Evolutionary conservation across 768 basidiomycete species (phyloP), one percentile per base, ranked within the genome.

Genomic region (Kwoniella mangroviensis): DNA sequence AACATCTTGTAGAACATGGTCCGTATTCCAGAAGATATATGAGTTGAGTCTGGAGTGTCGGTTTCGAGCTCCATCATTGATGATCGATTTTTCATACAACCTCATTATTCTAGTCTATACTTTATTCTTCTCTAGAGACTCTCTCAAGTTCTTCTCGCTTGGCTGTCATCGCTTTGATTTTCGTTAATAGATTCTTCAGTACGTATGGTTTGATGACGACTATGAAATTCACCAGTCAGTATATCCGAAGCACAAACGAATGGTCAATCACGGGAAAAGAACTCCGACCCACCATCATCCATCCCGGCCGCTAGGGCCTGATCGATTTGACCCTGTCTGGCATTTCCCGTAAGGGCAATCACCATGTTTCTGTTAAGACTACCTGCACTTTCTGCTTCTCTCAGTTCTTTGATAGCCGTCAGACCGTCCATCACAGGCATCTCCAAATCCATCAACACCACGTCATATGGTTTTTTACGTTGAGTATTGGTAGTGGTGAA

Each of bases 341-440:
- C 78, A 55, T 79, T 79, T 22, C 78, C 78, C 1, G 78, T 79
- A 43, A 79, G 58, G 56, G 75, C 69, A 64, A 81, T 75, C 51
- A 82, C 80, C 64, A 75, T 74, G 21, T 76, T 73, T 45, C 75
- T 57, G 6, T 42, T 17, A n/a, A 80, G 45, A 21, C 61, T 73
- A 1, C 79, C 80, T 2, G 73, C 73, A 21, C 45, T 24, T 60
- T 82, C 81, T 21, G 74, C 68, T 9, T 59, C 34, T 41, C 81
- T 41, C 4, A 82, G 75, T 68, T 81, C 70, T 24, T 64, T 66
- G 28, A 82, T 72, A 3, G 77, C 77, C 4, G 80, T 80, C 22
- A 82, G 65, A 56, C 81, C 81, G 56, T 82, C 81, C 81, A 82
- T 82, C 53, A 82, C 80, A 68, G 81, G 81, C 81, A 82, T 82